Percentiles rank a stretch among this genome's conserved stretches.
These are phyloP conservation scores for Aaosphaeria arxii DNA, from an alignment of 2,329 filamentous ascomycete species.

Conservation along the genomic window DNA sequence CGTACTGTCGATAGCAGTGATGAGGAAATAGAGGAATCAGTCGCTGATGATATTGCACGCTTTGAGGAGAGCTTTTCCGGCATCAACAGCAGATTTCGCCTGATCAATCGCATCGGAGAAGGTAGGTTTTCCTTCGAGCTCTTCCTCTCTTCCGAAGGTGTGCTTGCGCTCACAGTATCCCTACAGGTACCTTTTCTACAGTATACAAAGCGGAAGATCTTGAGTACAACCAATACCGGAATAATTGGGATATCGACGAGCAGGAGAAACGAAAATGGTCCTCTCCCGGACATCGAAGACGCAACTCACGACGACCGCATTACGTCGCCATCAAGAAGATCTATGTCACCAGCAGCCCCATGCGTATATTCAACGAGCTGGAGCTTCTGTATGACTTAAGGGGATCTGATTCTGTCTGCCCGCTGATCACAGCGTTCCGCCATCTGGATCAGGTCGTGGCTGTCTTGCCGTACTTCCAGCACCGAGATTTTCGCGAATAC, in stretches of 20 bases:
- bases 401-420: constrained; percentile 81
- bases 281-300: constrained; percentile 62
- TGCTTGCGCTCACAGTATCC: background rate
- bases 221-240: constrained; percentile 76
- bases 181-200: constrained; percentile 88
- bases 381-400: constrained; percentile 87
- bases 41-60: constrained; percentile 82
- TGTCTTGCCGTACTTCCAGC: constrained; percentile 90
- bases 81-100: constrained; percentile 77
- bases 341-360: constrained; percentile 93
- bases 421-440: constrained; percentile 95
- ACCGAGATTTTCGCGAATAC: constrained; percentile 92
- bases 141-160: no score
- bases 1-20: constrained; percentile 44
- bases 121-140: constrained; percentile 50
- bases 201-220: constrained; percentile 98
- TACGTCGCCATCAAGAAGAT: constrained; percentile 99
- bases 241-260: constrained; percentile 77
- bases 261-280: constrained; percentile 65
- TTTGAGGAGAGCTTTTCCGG: constrained; percentile 79
- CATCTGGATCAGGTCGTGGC: constrained; percentile 92
- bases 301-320: constrained; percentile 53
- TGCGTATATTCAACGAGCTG: constrained; percentile 92
- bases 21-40: constrained; percentile 64
- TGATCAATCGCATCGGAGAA: constrained; percentile 97